Evolutionary conservation across 108 stramenopile species (phyloP).

Genomic region (Pseudonitzschia multistriata): DNA sequence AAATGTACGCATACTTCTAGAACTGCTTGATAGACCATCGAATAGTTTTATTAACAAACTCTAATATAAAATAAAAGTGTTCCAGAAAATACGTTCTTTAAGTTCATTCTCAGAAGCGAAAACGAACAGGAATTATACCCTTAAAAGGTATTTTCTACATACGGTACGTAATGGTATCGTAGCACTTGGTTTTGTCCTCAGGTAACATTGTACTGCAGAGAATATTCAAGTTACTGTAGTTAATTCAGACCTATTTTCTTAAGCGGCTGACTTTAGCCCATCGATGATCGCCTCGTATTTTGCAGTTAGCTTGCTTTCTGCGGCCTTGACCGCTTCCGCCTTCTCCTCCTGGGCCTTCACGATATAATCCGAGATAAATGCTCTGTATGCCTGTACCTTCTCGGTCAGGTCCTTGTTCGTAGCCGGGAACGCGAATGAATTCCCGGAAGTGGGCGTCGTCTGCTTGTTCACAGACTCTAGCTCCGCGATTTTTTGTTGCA

Average conservation of each 20-base stretch:
- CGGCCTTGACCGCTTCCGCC: conserved; percentile 45
- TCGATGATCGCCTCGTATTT: conserved; percentile 44
- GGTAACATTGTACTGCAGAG: too few species aligned
- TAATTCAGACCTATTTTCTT: background rate
- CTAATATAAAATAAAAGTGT: too few species aligned
- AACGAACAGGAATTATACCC: too few species aligned
- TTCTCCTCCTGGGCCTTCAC: conserved; percentile 61
- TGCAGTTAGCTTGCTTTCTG: conserved; percentile 35
- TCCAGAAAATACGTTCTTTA: too few species aligned
- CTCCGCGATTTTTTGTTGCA: conserved; percentile 46
- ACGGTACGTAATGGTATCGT: too few species aligned
- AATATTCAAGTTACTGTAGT: too few species aligned
- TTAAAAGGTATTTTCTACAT: too few species aligned
- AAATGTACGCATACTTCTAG: too few species aligned
- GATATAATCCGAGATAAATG: conserved; percentile 58
- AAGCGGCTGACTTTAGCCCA: conserved; percentile 18
- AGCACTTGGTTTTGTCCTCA: background rate
- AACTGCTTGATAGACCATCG: too few species aligned
- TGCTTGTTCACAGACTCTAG: conserved; percentile 33
- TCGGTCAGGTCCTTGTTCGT: conserved; percentile 38
- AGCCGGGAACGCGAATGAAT: conserved; percentile 27
- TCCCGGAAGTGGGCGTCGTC: conserved; percentile 17
- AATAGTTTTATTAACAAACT: too few species aligned
- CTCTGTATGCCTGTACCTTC: conserved; percentile 50
- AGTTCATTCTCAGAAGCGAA: too few species aligned